Conservation (phyloP, 306 rosid genomes). For the Arachis hypogaea region DNA sequence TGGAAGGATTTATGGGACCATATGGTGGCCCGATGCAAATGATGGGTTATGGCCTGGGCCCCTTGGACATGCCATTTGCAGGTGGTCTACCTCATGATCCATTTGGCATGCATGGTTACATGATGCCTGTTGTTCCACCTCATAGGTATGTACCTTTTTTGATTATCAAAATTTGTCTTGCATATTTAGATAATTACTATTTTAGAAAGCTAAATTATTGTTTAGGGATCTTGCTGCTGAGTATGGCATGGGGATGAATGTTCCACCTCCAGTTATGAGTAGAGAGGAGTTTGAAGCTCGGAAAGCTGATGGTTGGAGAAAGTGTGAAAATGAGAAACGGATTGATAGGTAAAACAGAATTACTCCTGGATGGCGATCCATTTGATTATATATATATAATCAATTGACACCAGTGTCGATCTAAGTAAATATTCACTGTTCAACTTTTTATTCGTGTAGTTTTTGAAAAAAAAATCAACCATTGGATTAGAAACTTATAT, state of each 20-base stretch:
- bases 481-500: too few relatives aligned
- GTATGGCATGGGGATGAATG: conserved; percentile 75
- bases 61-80: conserved; percentile 84
- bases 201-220: conserved; percentile 25
- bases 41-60: conserved; percentile 79
- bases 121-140: conserved; percentile 80
- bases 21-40: conserved; percentile 80
- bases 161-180: conserved; percentile 18
- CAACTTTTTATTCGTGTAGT: too few relatives aligned
- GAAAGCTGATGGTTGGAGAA: conserved; percentile 83
- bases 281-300: conserved; percentile 96
- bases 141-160: conserved; percentile 68
- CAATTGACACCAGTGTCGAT: too few relatives aligned
- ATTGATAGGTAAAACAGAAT: conserved; percentile 56
- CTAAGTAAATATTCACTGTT: too few relatives aligned
- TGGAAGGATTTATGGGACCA: conserved; percentile 87
- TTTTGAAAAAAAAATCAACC: too few relatives aligned
- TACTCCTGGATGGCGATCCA: conserved; percentile 22
- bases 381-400: too few relatives aligned
- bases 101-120: conserved; percentile 75
- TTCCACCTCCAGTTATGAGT: conserved; percentile 79
- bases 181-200: not conserved
- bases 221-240: conserved; percentile 90
- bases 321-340: conserved; percentile 87
- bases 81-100: conserved; percentile 79